Base-by-base conservation (phyloP, 1,284 basidiomycete genomes). In the Malassezia vespertilionis region DNA sequence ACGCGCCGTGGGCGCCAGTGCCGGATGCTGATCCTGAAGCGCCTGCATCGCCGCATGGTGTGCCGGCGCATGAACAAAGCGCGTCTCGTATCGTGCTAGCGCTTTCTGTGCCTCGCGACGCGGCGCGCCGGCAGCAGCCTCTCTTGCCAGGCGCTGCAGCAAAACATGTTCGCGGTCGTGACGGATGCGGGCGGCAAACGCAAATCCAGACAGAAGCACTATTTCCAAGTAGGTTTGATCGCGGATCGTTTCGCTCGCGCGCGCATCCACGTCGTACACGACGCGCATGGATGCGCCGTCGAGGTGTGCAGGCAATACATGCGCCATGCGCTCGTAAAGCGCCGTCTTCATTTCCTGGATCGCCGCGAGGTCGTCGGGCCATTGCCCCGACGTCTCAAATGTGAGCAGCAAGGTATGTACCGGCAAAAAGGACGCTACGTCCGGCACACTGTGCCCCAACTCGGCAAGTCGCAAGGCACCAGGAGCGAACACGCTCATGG, bases 261-360 rank as follows among this genome's bases (percentile, higher is more conserved):
- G 56, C 50, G 58, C 61, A 21, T 57, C 44, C 43, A 77, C 75
- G 18, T 79, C 77, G 14, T 81, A 71, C 6, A 56, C 63, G 6
- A 69, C 57, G 10, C 36, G 35, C 17, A 48, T 41, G 6, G 8
- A 20, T 10, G 33, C 43, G 15, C 39, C 46, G 9, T 46, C 40
- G 28, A 65, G 46, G 44, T 57, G 57, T 40, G 43, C 48, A 33
- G 33, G 28, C n/a, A 69, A 48, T 17, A 57, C 49, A n/a, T 42
- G 40, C 21, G 60, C 59, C 36, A 69, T 57, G 28, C 59, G 57
- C 33, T 70, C 64, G 35, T 58, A 61, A 68, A 97, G 83, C 0
- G 91, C 91, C 2, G 93, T 76, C 72, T 97, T 97, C 73, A 90
- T 84, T 59, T 87, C 88, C 71, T 95, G 90, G 36, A 96, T 84